Evolutionary conservation across 805 yeast species (phyloP).

Genomic region (Candida maltosa): DNA sequence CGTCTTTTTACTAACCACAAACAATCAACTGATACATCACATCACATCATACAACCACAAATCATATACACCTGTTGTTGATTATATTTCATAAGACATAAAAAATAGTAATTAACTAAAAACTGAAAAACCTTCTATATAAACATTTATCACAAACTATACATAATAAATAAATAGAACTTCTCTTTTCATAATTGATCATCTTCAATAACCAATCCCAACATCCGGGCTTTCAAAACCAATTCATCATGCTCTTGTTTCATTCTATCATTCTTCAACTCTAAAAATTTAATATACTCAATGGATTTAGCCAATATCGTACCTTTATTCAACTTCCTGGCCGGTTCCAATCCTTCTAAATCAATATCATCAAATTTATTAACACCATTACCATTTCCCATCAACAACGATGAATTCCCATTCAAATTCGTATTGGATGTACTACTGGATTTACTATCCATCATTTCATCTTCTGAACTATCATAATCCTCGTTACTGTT

Average conservation of each 20-base stretch:
- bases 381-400: not conserved
- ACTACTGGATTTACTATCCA: constrained; percentile 2
- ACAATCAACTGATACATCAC: too few relatives aligned
- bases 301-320: constrained; percentile 74
- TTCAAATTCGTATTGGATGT: not conserved
- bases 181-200: constrained; percentile 4
- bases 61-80: not conserved
- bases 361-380: constrained; percentile 24
- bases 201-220: constrained; percentile 23
- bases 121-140: not conserved
- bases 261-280: constrained; percentile 52
- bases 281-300: constrained; percentile 74
- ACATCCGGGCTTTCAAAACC: constrained; percentile 29
- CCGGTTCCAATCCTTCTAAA: constrained; percentile 74
- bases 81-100: not conserved
- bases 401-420: not conserved
- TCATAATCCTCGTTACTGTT: constrained; percentile 11
- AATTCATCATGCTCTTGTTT: constrained; percentile 52
- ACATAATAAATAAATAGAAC: not conserved
- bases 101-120: too few relatives aligned
- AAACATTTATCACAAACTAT: not conserved
- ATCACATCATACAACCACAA: too few relatives aligned
- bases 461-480: constrained; percentile 9
- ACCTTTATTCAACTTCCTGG: constrained; percentile 73
- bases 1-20: too few relatives aligned